Evolutionary conservation across 768 basidiomycete species (phyloP).

Genomic region (Lyophyllum atratum): DNA sequence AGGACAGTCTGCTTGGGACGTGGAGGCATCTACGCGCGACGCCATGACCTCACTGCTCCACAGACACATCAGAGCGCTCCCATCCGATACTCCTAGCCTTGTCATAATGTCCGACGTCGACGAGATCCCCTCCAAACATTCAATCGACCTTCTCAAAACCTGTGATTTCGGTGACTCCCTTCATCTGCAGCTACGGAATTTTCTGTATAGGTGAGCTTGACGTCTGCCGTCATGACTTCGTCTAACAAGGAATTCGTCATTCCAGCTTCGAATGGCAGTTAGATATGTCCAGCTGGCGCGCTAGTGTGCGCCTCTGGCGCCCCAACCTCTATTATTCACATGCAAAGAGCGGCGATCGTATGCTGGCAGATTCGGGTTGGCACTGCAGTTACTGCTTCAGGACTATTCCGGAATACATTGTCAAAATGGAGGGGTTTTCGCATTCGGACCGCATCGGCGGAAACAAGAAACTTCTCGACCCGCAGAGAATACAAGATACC

Average conservation of each 20-base stretch:
- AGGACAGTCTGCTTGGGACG: slow-evolving; percentile 49
- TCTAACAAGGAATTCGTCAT: background rate
- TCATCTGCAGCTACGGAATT: slow-evolving; percentile 64
- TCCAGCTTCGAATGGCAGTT: slow-evolving; percentile 59
- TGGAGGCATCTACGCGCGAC: slow-evolving; percentile 49
- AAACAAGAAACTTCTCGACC: slow-evolving; percentile 44
- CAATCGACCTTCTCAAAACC: slow-evolving; percentile 49
- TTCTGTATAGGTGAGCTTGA: slow-evolving; percentile 53
- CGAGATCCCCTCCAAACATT: slow-evolving; percentile 57
- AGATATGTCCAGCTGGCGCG: slow-evolving; percentile 57
- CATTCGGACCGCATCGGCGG: slow-evolving; percentile 64
- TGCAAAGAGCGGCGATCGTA: slow-evolving; percentile 44
- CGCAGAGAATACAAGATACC: slow-evolving; percentile 52
- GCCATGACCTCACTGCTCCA: slow-evolving; percentile 51
- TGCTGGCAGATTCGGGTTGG: slow-evolving; percentile 68
- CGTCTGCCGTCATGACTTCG: background rate
- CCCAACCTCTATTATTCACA: slow-evolving; percentile 47
- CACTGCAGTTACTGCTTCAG: slow-evolving; percentile 72
- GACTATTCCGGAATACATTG: slow-evolving; percentile 54
- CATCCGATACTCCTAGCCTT: slow-evolving; percentile 36
- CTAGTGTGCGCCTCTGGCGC: slow-evolving; percentile 52
- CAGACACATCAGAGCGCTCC: slow-evolving; percentile 32
- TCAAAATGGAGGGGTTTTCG: slow-evolving; percentile 63
- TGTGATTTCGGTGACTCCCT: slow-evolving; percentile 56
- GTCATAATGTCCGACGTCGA: slow-evolving; percentile 66